phyloP scores from a whole-genome alignment of 345 rosid species.

The Eucalyptus guilfoylei region DNA sequence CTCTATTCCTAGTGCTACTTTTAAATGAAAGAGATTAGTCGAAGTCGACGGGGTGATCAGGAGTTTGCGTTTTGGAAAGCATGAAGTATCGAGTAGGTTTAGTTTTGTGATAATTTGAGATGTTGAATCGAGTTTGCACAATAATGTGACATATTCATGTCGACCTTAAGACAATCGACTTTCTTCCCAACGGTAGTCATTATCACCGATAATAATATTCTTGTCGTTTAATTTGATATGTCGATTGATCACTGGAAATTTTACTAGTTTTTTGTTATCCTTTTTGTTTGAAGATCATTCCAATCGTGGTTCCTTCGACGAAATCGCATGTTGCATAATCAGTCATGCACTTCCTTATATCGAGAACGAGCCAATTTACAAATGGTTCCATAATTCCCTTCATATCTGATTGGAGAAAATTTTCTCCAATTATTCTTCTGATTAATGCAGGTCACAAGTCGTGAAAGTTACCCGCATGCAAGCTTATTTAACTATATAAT shows the following conservation, averaged over 20 bases:
- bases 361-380: background rate
- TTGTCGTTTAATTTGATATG: background rate
- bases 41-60: background rate
- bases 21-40: background rate
- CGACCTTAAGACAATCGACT: background rate
- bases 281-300: background rate
- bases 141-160: rapidly evolving
- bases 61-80: background rate
- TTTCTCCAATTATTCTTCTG: background rate
- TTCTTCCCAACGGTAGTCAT: background rate
- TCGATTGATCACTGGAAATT: background rate
- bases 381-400: background rate
- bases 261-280: background rate
- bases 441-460: background rate
- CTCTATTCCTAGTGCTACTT: background rate
- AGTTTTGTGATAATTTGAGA: background rate
- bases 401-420: background rate
- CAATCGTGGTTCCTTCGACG: background rate
- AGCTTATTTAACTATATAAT: background rate
- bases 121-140: background rate
- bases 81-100: background rate
- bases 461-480: background rate
- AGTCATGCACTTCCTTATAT: background rate
- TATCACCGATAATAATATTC: background rate
- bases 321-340: background rate